Percentiles rank a stretch among this genome's conserved stretches.
phyloP scores from a whole-genome alignment of 257 asterid genomes.

The Gynochthodes officinalis region DNA sequence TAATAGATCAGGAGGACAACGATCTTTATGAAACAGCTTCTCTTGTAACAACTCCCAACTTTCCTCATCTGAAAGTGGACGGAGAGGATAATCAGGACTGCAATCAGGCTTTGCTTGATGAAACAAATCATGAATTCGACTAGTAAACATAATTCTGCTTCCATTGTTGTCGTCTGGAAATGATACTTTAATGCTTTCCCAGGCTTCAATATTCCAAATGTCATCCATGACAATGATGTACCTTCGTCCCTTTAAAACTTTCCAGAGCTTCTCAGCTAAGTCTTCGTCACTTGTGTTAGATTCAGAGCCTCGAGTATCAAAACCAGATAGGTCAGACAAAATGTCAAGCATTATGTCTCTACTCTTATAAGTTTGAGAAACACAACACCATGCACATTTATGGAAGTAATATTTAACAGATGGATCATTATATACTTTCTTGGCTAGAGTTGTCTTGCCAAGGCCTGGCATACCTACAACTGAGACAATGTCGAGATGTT shows the following conservation, averaged over 20 bases:
- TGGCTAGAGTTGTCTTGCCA: background rate
- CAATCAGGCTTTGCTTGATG: background rate
- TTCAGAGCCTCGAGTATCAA: background rate
- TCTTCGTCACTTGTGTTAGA: background rate
- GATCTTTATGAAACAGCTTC: background rate
- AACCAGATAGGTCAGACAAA: background rate
- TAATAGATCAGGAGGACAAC: background rate
- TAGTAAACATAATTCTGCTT: background rate
- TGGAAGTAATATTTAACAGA: background rate
- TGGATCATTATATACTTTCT: background rate
- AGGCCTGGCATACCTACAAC: constrained; percentile 3
- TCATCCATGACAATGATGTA: background rate
- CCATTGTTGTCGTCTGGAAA: background rate
- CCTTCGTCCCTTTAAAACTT: background rate
- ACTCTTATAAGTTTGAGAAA: background rate
- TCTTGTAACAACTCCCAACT: constrained; percentile 1
- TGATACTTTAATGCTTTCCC: background rate
- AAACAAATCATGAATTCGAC: background rate
- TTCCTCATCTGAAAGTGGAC: background rate
- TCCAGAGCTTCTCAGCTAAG: background rate
- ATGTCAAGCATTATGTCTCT: background rate
- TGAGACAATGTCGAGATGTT: background rate
- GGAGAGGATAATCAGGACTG: background rate
- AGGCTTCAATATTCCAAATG: constrained; percentile 1
- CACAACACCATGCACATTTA: background rate